Base-by-base conservation (phyloP, 371 early-diverging fungal genomes). In the Mucor sp. region DNA sequence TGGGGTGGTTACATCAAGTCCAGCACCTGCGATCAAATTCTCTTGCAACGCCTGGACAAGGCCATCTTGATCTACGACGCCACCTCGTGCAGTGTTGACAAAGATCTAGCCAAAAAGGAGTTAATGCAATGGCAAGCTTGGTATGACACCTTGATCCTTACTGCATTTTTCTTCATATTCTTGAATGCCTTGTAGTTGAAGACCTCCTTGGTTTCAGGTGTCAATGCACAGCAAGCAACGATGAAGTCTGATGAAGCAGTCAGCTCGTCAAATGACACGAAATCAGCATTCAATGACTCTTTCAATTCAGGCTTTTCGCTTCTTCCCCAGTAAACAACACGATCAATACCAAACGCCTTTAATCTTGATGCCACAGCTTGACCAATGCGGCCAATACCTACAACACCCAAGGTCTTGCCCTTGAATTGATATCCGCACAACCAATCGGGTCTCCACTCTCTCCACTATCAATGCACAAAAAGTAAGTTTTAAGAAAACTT, bases 371-470 rank as follows among this genome's bases (percentile, higher is more conserved):
- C 92, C 8, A 92, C 90, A 0, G 93, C 95, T 35, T 76, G 73
- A 11, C 97, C 96, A 63, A 95, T 95, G 25, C 95, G 85, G 0
- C 97, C 97, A 30, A 94, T 63, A 0, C 97, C 96, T 15, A 95
- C 87, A 37, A 96, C 87, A 6, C 96, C 97, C 32, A 96, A 81
- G 0, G 93, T 91, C 67, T 94, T 95, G 44, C 80, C 81, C 4
- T 83, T 82, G 47, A 95, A 78, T 72, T 92, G 92, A 15, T 74
- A 79, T 5, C 96, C 97, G 48, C 90, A 82, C 35, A 94, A 69
- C 91, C 92, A 91, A 9, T 79, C 82, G 3, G 91, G 90, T 44
- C 85, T 65, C 92, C 91, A 92, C 44, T 75, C 72, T 30, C 85
- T 75, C 92, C 92, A 93, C 70, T 78, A 88, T 35, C 33, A 57